Evolutionary conservation across 768 basidiomycete genomes (phyloP).

Genomic region (Termitomyces sp.): DNA sequence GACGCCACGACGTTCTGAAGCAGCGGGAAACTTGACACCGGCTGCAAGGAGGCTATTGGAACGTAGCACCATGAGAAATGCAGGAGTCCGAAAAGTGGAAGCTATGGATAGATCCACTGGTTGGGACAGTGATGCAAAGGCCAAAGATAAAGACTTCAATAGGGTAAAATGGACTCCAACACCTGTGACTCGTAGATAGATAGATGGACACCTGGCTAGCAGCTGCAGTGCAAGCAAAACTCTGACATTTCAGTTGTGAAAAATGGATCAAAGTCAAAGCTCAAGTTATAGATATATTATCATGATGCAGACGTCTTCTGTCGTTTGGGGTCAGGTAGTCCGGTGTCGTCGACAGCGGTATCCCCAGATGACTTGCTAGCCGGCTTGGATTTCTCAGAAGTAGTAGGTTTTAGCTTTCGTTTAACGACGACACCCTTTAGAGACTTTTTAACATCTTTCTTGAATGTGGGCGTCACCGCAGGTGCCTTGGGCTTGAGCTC

Average conservation of each 20-base stretch:
- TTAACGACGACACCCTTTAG: conserved; percentile 81
- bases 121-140: conserved; percentile 44
- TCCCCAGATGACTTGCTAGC: conserved; percentile 9
- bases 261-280: neutral
- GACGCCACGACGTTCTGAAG: conserved; percentile 74
- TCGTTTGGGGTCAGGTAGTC: conserved; percentile 46
- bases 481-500: conserved; percentile 25
- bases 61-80: conserved; percentile 60
- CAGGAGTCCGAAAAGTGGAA: conserved; percentile 59
- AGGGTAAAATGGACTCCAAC: conserved; percentile 79
- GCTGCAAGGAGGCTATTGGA: conserved; percentile 76
- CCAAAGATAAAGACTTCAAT: conserved; percentile 57
- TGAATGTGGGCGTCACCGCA: conserved; percentile 26
- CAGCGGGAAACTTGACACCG: conserved; percentile 76
- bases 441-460: conserved; percentile 60
- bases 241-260: neutral
- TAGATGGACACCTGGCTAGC: neutral
- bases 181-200: conserved; percentile 22
- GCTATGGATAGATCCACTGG: conserved; percentile 52
- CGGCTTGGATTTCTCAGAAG: conserved; percentile 13
- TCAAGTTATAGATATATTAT: neutral
- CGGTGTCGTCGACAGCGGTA: neutral
- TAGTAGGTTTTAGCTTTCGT: conserved; percentile 52
- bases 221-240: no score
- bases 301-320: conserved; percentile 41